Evolutionary conservation across 805 yeast species (phyloP).

Genomic region (Candida odintsovae): DNA sequence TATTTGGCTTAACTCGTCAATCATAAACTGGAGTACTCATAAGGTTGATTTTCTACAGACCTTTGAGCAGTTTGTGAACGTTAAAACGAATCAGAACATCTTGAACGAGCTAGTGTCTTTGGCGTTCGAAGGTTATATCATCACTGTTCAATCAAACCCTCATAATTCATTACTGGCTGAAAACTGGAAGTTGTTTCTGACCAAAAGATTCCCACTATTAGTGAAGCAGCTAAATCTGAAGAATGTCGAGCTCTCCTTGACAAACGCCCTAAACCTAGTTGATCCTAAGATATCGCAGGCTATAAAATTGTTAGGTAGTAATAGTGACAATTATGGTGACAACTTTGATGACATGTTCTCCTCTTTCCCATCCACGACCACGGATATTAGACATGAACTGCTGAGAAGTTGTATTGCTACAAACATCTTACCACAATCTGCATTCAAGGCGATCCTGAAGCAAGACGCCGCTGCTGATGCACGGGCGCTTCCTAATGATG

Average conservation of each 20-base stretch:
- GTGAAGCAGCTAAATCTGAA: constrained; percentile 28
- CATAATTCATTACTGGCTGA: constrained; percentile 28
- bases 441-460: constrained; percentile 30
- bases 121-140: constrained; percentile 38
- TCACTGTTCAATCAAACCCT: constrained; percentile 30
- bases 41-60: constrained; percentile 25
- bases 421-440: constrained; percentile 29
- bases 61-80: constrained; percentile 29
- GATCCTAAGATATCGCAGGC: constrained; percentile 30
- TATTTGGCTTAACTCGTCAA: constrained; percentile 33
- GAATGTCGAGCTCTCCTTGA: constrained; percentile 23
- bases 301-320: constrained; percentile 16
- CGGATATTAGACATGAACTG: constrained; percentile 47
- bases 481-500: constrained; percentile 27
- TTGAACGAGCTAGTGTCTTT: constrained; percentile 37
- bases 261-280: constrained; percentile 25
- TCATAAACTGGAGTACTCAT: constrained; percentile 30
- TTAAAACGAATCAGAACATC: constrained; percentile 21
- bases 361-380: constrained; percentile 40
- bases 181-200: constrained; percentile 41
- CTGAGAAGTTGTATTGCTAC: constrained; percentile 38
- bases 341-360: constrained; percentile 43
- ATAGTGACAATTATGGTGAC: constrained; percentile 12
- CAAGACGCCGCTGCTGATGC: constrained; percentile 35
- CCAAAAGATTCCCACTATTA: constrained; percentile 41